These are phyloP conservation scores for Ehretia macrophylla DNA, from an alignment of 257 asterid genomes.

Conservation along the genomic window DNA sequence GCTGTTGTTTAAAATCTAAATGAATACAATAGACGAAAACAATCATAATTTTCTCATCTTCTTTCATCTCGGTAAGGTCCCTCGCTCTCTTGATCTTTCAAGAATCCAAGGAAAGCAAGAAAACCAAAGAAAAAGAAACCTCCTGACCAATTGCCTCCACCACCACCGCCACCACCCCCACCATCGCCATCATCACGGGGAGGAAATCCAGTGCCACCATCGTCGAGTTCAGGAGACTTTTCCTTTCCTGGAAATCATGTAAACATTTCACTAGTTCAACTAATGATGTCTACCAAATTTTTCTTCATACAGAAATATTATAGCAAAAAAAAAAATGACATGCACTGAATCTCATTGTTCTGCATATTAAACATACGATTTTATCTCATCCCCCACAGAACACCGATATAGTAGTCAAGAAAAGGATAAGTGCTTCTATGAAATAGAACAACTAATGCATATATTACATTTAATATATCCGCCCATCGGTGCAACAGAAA, in stretches of 20 bases:
- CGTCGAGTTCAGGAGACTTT: constrained; percentile 86
- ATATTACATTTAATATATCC: no score
- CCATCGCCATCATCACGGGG: constrained; percentile 86
- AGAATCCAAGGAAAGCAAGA: constrained; percentile 63
- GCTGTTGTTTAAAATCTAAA: neutral
- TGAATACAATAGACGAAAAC: neutral
- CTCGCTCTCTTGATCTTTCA: constrained; percentile 67
- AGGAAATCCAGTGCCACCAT: constrained; percentile 85
- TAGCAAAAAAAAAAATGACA: no score
- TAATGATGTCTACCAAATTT: neutral
- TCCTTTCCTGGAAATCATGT: constrained; percentile 53
- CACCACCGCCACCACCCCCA: constrained; percentile 86
- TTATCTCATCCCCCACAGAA: no score
- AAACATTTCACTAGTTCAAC: constrained; percentile 4
- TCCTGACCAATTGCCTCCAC: constrained; percentile 83
- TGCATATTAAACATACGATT: no score
- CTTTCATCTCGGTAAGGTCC: constrained; percentile 46
- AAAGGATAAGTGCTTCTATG: no score
- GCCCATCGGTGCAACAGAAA: no score
- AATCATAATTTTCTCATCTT: constrained; percentile 20
- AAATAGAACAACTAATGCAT: no score
- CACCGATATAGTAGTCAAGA: no score
- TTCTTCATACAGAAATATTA: neutral
- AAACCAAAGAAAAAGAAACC: constrained; percentile 83
- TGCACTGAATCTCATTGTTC: no score